Base-by-base conservation (phyloP, 495 filamentous ascomycete genomes). In the Articulospora tetracladia region DNA sequence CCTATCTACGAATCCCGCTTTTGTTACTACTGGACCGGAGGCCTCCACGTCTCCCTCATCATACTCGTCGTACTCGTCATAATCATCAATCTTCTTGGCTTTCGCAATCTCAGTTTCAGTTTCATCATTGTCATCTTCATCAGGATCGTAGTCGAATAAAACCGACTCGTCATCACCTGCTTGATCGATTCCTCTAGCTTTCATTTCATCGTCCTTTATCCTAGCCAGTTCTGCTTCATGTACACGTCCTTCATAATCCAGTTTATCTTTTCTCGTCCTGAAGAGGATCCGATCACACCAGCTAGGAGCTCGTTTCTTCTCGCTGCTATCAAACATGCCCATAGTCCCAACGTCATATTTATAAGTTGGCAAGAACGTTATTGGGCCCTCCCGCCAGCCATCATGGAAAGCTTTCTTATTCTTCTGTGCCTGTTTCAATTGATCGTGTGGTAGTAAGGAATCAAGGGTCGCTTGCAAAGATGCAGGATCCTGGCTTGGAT, bases 261-360 rank as follows among this genome's bases (percentile, higher is more conserved):
- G 69, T 57, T 79, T 86, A 63, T 92, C 88, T 53, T 77, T 82
- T 36, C 87, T 83, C 1, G 90, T 90, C 32, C 93, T 83, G 66
- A 82, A 99, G 0, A 99, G 73, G 48, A 99, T 92, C n/a, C 95
- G 86, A 72, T 99, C 95, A 70, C 95, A 99, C 93, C 93, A 99
- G 69, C 92, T 96, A 3, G 95, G 95, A 15, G 88, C 87, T 52
- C 95, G 80, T 53, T 86, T 84, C 77, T 98, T 99, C 65, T 97
- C 95, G 60, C 91, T 96, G 0, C 92, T 89, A 73, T 99, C 95
- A 69, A 97, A 98, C 59, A 89, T 80, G 3, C 90, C 90, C 56
- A 97, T 86, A 36, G 88, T 96, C n/a, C 95, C 95, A 36, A 94
- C 80, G 67, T 99, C 95, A 64, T 98, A 99, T 72, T 95, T 95